A percentile compares a stretch with the other conserved stretches of the same genome.
phyloP scores from a whole-genome alignment of 2,329 filamentous ascomycete species.

The Myotisia sp. region DNA sequence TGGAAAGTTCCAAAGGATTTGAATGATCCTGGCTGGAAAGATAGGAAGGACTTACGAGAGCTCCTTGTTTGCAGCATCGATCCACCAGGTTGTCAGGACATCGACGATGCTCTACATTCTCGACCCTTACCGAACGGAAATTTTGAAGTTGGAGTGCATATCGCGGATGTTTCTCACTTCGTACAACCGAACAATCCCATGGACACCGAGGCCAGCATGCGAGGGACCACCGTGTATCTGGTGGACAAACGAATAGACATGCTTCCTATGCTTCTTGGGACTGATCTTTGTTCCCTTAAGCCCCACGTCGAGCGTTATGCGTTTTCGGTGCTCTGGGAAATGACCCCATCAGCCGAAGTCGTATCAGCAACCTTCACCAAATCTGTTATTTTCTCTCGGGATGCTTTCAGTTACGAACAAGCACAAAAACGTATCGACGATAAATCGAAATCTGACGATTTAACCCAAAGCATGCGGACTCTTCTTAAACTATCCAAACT shows the following conservation, averaged over 20 bases:
- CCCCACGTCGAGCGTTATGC: constrained; percentile 92
- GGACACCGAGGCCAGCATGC: constrained; percentile 86
- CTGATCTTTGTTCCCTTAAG: constrained; percentile 89
- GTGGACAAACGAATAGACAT: constrained; percentile 99
- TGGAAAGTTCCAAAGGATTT: constrained; percentile 77
- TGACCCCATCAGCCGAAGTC: constrained; percentile 72
- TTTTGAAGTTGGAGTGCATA: constrained; percentile 91
- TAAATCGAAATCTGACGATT: constrained; percentile 66
- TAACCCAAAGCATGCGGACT: constrained; percentile 78
- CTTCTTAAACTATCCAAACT: constrained; percentile 82
- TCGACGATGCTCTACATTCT: constrained; percentile 92
- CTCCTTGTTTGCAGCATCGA: constrained; percentile 95
- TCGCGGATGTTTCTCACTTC: constrained; percentile 98
- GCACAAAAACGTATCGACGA: constrained; percentile 93
- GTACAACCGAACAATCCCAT: constrained; percentile 95
- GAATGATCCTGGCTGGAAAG: constrained; percentile 75
- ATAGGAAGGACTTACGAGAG: constrained; percentile 66
- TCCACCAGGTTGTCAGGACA: constrained; percentile 89
- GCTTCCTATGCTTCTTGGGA: constrained; percentile 91
- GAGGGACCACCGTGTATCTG: constrained; percentile 91
- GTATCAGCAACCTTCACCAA: constrained; percentile 83
- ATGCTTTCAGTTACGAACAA: constrained; percentile 95
- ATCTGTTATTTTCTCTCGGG: constrained; percentile 89
- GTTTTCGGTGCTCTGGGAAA: constrained; percentile 78
- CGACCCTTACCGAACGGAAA: constrained; percentile 77